phyloP scores from a whole-genome alignment of 768 basidiomycete species.

The Suillus cothurnatus region DNA sequence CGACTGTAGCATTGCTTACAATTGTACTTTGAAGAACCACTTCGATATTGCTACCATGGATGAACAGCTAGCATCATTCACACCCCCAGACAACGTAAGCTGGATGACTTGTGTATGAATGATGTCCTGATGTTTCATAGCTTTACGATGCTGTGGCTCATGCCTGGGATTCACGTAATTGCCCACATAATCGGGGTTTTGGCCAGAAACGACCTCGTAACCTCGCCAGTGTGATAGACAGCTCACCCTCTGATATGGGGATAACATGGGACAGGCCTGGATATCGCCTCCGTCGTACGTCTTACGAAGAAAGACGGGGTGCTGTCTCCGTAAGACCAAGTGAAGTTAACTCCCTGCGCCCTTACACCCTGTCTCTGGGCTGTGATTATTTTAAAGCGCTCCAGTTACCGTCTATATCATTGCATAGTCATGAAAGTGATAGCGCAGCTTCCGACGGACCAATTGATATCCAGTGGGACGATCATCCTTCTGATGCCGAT shows the following conservation, averaged over 20 bases:
- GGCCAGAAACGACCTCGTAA: slow-evolving; percentile 23
- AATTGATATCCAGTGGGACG: neutral
- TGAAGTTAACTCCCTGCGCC: slow-evolving; percentile 30
- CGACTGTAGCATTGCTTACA: slow-evolving; percentile 23
- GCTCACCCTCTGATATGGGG: slow-evolving; percentile 27
- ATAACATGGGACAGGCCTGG: slow-evolving; percentile 24
- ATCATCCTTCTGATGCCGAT: slow-evolving; percentile 5
- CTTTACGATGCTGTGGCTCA: slow-evolving; percentile 33
- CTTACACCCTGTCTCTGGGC: slow-evolving; percentile 26
- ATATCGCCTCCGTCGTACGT: slow-evolving; percentile 27
- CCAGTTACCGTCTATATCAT: slow-evolving; percentile 21
- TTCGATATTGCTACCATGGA: slow-evolving; percentile 26
- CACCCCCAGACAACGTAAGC: slow-evolving; percentile 20
- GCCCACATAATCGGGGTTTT: slow-evolving; percentile 13
- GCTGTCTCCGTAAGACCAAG: slow-evolving; percentile 24
- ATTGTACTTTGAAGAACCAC: slow-evolving; percentile 26
- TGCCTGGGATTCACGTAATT: slow-evolving; percentile 27
- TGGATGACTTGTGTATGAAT: neutral
- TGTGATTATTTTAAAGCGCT: slow-evolving; percentile 17
- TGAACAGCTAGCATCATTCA: slow-evolving; percentile 16
- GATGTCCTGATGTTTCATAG: slow-evolving; percentile 15
- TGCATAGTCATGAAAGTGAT: slow-evolving; percentile 9
- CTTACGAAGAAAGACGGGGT: slow-evolving; percentile 28
- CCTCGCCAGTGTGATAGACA: slow-evolving; percentile 11
- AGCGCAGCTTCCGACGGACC: slow-evolving; percentile 15